These are phyloP conservation scores for Ogataea corticis DNA, from an alignment of 805 yeast species.

Conservation along the genomic window DNA sequence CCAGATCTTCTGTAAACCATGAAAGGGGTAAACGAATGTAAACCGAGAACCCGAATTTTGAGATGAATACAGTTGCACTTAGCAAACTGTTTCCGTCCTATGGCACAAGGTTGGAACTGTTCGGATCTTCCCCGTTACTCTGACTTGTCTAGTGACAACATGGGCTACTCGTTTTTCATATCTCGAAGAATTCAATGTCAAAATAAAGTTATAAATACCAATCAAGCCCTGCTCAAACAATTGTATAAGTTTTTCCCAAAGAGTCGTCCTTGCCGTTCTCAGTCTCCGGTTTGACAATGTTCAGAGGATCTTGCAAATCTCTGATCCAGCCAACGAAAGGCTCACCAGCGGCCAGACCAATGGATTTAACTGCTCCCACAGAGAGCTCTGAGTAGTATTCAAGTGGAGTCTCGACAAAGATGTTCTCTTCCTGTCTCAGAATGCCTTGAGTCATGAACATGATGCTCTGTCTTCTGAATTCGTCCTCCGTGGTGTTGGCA, in stretches of 20 bases:
- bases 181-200: too few relatives aligned
- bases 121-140: too few relatives aligned
- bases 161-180: too few relatives aligned
- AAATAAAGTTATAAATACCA: too few relatives aligned
- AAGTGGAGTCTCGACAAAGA: conserved; percentile 17
- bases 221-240: neutral
- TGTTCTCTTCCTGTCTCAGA: conserved; percentile 29
- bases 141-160: too few relatives aligned
- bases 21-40: too few relatives aligned
- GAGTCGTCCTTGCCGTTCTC: neutral
- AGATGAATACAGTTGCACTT: too few relatives aligned
- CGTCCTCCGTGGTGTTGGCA: conserved; percentile 24
- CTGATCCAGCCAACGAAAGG: conserved; percentile 3
- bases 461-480: conserved; percentile 18
- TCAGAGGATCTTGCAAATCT: conserved; percentile 2
- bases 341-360: conserved; percentile 17
- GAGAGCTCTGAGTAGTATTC: conserved; percentile 14
- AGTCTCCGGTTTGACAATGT: neutral
- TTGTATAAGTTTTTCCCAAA: neutral
- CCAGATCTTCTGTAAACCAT: too few relatives aligned
- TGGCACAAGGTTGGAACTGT: too few relatives aligned
- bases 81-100: too few relatives aligned
- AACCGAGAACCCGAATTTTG: too few relatives aligned
- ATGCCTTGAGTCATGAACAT: conserved; percentile 24
- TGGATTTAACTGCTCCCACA: conserved; percentile 5